These are phyloP conservation scores for Serendipita sp. DNA, from an alignment of 768 basidiomycete genomes.

Conservation along the genomic window DNA sequence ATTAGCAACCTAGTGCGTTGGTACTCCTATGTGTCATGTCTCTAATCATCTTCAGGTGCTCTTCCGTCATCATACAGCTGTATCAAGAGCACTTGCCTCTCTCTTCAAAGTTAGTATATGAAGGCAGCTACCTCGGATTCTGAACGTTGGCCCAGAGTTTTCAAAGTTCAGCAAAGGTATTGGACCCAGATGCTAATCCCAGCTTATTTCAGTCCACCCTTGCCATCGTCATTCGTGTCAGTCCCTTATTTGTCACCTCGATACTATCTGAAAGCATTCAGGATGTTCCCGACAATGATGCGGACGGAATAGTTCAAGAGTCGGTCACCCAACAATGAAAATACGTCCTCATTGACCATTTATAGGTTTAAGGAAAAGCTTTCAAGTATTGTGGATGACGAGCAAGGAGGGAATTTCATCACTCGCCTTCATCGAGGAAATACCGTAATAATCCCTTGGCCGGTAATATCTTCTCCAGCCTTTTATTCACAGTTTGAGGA, in stretches of 20 bases:
- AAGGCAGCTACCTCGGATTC: conserved; percentile 24
- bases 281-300: conserved; percentile 50
- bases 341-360: background rate
- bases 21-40: background rate
- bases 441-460: conserved; percentile 46
- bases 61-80: conserved; percentile 48
- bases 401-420: conserved; percentile 47
- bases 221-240: conserved; percentile 45
- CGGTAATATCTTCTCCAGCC: conserved; percentile 42
- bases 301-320: conserved; percentile 41
- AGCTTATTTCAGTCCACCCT: conserved; percentile 41
- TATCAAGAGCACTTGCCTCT: conserved; percentile 40
- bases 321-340: conserved; percentile 17
- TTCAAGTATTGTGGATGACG: conserved; percentile 40
- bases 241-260: background rate
- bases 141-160: conserved; percentile 9
- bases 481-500: conserved; percentile 40
- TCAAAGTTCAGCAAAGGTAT: conserved; percentile 19
- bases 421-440: conserved; percentile 40
- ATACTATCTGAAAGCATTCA: conserved; percentile 13
- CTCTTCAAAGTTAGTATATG: conserved; percentile 27
- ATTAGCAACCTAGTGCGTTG: conserved; percentile 39
- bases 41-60: conserved; percentile 26
- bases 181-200: conserved; percentile 43
- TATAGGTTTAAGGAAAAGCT: conserved; percentile 39